Evolutionary conservation across 495 filamentous ascomycete genomes (phyloP), one percentile per base, ranked within the genome.

Genomic region (Tuber magnatum): DNA sequence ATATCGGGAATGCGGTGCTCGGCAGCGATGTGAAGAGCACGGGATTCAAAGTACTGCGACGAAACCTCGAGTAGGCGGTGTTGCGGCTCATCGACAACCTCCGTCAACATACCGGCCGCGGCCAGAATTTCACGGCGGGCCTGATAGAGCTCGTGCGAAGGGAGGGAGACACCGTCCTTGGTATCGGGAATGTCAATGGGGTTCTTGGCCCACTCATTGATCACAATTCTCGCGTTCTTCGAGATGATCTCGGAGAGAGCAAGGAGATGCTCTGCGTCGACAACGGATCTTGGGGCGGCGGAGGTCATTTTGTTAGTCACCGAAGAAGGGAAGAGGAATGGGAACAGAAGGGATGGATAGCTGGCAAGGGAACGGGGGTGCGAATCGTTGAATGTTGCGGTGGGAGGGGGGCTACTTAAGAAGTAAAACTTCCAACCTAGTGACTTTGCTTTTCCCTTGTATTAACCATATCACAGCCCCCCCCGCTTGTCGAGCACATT

Each of bases 1-100:
- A 84, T 70, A 61, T 84, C 80, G 16, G 82, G 81, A 20, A 84
- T 80, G 3, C 77, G 82, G 12, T 78, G 77, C 72, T 84, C 83
- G 22, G 78, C 79, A 42, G 75, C 78, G 32, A 84, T 84, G 41
- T 83, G 82, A 22, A 84, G 71, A 5, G 79, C 81, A 1, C 83
- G 74, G 6, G 76, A 75, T 71, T 83, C 83, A 74, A 83, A 84
- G 68, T 82, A 83, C 73, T 83, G 81, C 24, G 75, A 73, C 22
- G 77, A 81, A 12, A 84, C 76, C 69, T 83, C 79, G 1, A 80
- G 73, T 4, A 84, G 42, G 14, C 82, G 83, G 6, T 56, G 72
- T 44, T 71, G 38, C 5, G 83, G 82, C 39, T 83, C 79, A 35
- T 73, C 74, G 18, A 84, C 74, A 3, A 83, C 72, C 73, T 84